phyloP scores from a whole-genome alignment of 2,329 filamentous ascomycete species.

The Setomelanomma holmii region DNA sequence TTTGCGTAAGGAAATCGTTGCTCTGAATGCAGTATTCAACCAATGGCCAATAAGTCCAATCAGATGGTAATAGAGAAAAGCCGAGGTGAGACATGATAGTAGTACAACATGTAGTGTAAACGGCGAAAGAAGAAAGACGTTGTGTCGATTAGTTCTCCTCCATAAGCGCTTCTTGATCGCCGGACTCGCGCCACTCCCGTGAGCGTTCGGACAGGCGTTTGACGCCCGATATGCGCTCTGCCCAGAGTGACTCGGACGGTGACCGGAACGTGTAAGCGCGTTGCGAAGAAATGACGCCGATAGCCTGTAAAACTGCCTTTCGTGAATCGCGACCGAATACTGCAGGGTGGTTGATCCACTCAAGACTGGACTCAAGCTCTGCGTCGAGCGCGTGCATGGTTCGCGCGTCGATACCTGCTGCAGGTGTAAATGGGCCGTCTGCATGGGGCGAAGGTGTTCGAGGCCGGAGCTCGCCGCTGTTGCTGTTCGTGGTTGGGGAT shows the following conservation, averaged over 20 bases:
- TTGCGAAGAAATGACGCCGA: slow-evolving; percentile 95
- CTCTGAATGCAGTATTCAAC: background rate
- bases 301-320: slow-evolving; percentile 94
- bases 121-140: slow-evolving; percentile 6
- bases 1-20: slow-evolving; percentile 6
- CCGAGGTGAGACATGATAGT: slow-evolving; percentile 23
- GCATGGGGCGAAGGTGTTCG: slow-evolving; percentile 48
- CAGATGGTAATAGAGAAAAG: slow-evolving; percentile 18
- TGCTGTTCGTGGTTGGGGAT: slow-evolving; percentile 48
- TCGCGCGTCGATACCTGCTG: slow-evolving; percentile 78
- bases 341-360: slow-evolving; percentile 97
- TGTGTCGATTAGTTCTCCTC: slow-evolving; percentile 53
- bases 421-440: slow-evolving; percentile 62
- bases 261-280: slow-evolving; percentile 93
- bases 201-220: slow-evolving; percentile 82
- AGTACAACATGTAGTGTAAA: slow-evolving; percentile 27
- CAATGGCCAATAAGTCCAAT: slow-evolving; percentile 21
- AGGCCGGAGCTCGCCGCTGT: slow-evolving; percentile 44
- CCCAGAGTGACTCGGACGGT: slow-evolving; percentile 88
- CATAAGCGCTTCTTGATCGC: slow-evolving; percentile 71
- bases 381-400: slow-evolving; percentile 88
- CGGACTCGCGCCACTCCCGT: slow-evolving; percentile 89
- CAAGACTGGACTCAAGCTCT: slow-evolving; percentile 86
- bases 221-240: slow-evolving; percentile 79
- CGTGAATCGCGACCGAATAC: slow-evolving; percentile 93